These are phyloP conservation scores for Ceratocystis albifundus DNA, from an alignment of 2,329 filamentous ascomycete species.

Conservation along the genomic window DNA sequence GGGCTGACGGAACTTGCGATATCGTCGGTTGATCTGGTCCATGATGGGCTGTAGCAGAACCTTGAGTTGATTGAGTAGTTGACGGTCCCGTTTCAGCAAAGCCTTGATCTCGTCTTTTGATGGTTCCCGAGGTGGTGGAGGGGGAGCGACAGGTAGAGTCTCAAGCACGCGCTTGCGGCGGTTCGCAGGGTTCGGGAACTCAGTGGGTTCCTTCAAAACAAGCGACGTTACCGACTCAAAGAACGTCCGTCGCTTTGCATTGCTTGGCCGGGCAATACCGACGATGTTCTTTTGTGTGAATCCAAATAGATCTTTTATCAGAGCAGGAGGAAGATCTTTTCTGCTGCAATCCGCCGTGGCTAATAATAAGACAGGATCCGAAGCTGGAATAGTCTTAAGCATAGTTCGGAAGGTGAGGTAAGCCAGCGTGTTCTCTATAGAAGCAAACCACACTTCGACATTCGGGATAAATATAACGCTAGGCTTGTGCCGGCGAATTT, in stretches of 20 bases:
- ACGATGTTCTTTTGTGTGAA: conserved; percentile 71
- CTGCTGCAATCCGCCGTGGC: conserved; percentile 65
- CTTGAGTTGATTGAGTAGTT: conserved; percentile 77
- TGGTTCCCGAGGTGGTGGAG: conserved; percentile 53
- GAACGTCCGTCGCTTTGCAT: conserved; percentile 59
- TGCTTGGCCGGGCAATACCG: conserved; percentile 54
- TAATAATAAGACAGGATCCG: conserved; percentile 77
- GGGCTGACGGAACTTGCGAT: conserved; percentile 75
- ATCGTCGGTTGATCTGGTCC: conserved; percentile 87
- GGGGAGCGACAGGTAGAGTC: conserved; percentile 61
- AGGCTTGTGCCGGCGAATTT: conserved; percentile 87
- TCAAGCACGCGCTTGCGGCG: conserved; percentile 80
- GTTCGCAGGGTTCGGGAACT: conserved; percentile 78
- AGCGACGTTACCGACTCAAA: conserved; percentile 65
- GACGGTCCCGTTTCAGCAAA: conserved; percentile 70
- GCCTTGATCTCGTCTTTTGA: conserved; percentile 71
- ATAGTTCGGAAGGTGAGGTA: conserved; percentile 76
- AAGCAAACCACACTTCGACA: conserved; percentile 74
- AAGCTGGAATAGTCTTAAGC: conserved; percentile 70
- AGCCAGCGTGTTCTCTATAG: conserved; percentile 49
- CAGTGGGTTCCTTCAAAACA: conserved; percentile 63
- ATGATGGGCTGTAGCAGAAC: conserved; percentile 85
- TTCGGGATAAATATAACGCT: conserved; percentile 92
- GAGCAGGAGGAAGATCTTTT: conserved; percentile 48
- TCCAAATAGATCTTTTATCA: conserved; percentile 72